phyloP scores from a whole-genome alignment of 169 alveolate genomes.

The Perkinsus olseni region DNA sequence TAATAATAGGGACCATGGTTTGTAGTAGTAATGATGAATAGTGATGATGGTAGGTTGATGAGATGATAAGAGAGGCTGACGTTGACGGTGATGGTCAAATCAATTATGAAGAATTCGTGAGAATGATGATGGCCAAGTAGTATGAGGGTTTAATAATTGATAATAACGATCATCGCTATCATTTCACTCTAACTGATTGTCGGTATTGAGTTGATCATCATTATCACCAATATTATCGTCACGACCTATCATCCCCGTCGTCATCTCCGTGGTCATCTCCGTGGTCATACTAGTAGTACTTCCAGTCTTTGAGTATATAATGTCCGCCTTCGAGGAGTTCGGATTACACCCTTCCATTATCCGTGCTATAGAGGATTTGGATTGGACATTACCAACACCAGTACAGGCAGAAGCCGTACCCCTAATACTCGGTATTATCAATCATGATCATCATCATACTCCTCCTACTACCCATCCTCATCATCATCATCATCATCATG shows the following conservation, averaged over 20 bases:
- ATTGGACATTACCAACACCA: constrained; percentile 45
- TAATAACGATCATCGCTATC: neutral
- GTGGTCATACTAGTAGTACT: too few relatives aligned
- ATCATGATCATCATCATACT: neutral
- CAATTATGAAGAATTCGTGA: constrained; percentile 95
- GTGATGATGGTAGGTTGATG: constrained; percentile 70
- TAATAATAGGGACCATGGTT: neutral
- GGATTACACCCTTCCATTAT: constrained; percentile 47
- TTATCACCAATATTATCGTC: too few relatives aligned
- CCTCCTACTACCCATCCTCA: neutral
- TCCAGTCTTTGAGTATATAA: neutral
- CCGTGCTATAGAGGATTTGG: constrained; percentile 43
- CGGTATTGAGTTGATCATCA: neutral
- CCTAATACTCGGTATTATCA: constrained; percentile 23
- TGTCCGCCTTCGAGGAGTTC: constrained; percentile 45
- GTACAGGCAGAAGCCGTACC: constrained; percentile 53
- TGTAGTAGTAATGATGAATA: neutral
- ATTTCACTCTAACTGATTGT: too few relatives aligned
- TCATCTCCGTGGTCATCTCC: too few relatives aligned
- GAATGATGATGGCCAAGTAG: constrained; percentile 94
- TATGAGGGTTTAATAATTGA: neutral
- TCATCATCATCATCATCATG: neutral
- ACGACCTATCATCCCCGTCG: too few relatives aligned
- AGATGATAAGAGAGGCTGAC: constrained; percentile 98
- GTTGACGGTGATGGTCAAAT: constrained; percentile 98